Evolutionary conservation across 208 protist species (phyloP), one percentile per base, ranked within the genome.

Genomic region (Lotmaria passim): DNA sequence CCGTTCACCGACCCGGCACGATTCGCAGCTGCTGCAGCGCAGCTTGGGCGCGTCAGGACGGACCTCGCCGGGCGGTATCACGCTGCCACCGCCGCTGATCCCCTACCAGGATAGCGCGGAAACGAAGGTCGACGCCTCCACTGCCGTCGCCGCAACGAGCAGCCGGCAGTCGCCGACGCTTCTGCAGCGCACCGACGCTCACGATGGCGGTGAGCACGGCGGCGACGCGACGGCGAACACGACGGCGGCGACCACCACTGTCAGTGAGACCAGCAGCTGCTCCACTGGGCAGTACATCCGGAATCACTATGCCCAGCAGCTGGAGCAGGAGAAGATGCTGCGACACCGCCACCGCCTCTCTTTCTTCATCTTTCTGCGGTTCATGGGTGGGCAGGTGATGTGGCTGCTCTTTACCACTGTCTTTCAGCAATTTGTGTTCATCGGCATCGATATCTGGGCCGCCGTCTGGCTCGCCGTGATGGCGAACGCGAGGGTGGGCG

Each of bases 381-480:
- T 85, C 46, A 80, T 90, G 75, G 85, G 81, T 21, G 52, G 63
- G 31, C 73, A 83, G 75, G 73, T 69, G 57, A 19, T 84, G 52
- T 86, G 81, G 78, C 65, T 87, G 1, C 58, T 86, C 21, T 48
- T 84, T 24, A 78, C 57, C 3, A 61, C 57, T 15, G 28, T 78
- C 6, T 21, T 81, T 0, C 82, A 91, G 44, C 83, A 91, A 53
- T 26, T 75, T 36, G 57, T 87, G 41, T 60, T 48, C 15, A 62
- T 83, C 8, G 64, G 75, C 41, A 46, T 79, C 26, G 82, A 91
- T 39, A 64, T 88, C 3, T 91, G 82, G 82, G 43, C 83, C 15
- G 78, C 70, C 55, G 55, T 83, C n/a, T 87, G 80, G 78, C 78
- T 86, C 26, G 39, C 69, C 14, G 55, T 69, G 24, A 61, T 62